Conservation (phyloP, 2,329 filamentous ascomycete species). For the Madurella mycetomatis region DNA sequence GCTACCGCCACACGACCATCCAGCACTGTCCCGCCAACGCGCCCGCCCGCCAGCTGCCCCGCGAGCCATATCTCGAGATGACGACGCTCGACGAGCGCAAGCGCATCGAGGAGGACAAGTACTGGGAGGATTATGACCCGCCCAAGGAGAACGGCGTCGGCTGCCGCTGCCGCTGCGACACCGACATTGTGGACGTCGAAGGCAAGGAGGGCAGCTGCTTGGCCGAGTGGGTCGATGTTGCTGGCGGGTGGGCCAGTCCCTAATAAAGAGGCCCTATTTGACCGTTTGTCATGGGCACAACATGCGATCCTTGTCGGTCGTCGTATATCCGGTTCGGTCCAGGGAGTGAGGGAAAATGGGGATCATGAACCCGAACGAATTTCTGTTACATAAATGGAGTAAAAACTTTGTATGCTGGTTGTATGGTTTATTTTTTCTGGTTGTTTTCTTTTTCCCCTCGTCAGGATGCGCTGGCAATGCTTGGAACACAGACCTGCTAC, state of each 20-base stretch:
- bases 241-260: conserved; percentile 76
- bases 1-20: conserved; percentile 97
- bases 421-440: not conserved
- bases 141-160: conserved; percentile 95
- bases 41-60: conserved; percentile 76
- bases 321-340: too few species aligned
- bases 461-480: not conserved
- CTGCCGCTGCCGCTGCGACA: conserved; percentile 94
- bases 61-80: conserved; percentile 74
- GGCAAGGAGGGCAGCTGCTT: conserved; percentile 95
- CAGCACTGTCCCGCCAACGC: conserved; percentile 98
- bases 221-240: conserved; percentile 94
- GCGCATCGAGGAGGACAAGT: conserved; percentile 87
- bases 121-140: conserved; percentile 85
- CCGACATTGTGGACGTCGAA: conserved; percentile 95
- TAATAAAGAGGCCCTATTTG: conserved; percentile 17
- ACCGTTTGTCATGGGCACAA: too few species aligned
- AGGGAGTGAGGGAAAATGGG: too few species aligned
- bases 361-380: too few species aligned
- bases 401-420: not conserved
- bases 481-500: not conserved
- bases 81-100: conserved; percentile 78
- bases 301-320: too few species aligned
- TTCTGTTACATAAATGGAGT: not conserved
- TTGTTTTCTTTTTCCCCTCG: not conserved